These are phyloP conservation scores for Harrya chromipes DNA, from an alignment of 768 basidiomycete species.

Conservation along the genomic window DNA sequence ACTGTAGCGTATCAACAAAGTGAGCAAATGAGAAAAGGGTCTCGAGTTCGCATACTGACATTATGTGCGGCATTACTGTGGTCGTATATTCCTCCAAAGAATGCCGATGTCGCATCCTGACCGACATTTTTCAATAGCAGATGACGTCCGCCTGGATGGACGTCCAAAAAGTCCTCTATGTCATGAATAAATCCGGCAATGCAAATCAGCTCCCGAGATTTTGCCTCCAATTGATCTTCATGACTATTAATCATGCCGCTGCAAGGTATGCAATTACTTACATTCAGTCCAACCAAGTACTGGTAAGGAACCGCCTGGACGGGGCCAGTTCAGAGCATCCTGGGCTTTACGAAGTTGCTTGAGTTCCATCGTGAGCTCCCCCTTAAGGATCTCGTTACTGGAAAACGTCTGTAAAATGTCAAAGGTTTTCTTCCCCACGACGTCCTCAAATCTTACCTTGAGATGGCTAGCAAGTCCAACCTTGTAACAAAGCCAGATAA, in stretches of 20 bases:
- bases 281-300: slow-evolving; percentile 86
- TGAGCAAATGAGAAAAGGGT: slow-evolving; percentile 1
- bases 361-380: slow-evolving; percentile 91
- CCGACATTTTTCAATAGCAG: slow-evolving; percentile 81
- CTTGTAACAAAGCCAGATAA: slow-evolving; percentile 50
- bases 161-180: slow-evolving; percentile 77
- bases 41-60: slow-evolving; percentile 34
- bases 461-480: slow-evolving; percentile 58
- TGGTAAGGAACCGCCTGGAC: slow-evolving; percentile 68
- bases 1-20: background rate
- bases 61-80: slow-evolving; percentile 90
- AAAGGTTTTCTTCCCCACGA: background rate
- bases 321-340: slow-evolving; percentile 77
- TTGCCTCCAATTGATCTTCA: slow-evolving; percentile 73
- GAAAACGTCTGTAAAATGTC: slow-evolving; percentile 43
- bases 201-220: slow-evolving; percentile 77
- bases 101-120: slow-evolving; percentile 88
- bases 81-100: slow-evolving; percentile 90
- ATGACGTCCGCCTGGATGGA: slow-evolving; percentile 90
- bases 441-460: slow-evolving; percentile 35
- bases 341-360: slow-evolving; percentile 81
- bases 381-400: slow-evolving; percentile 76
- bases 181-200: slow-evolving; percentile 94
- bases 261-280: slow-evolving; percentile 35
- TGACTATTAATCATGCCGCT: too few species aligned